phyloP scores from a whole-genome alignment of 306 rosid genomes.

The Spatholobus suberectus region DNA sequence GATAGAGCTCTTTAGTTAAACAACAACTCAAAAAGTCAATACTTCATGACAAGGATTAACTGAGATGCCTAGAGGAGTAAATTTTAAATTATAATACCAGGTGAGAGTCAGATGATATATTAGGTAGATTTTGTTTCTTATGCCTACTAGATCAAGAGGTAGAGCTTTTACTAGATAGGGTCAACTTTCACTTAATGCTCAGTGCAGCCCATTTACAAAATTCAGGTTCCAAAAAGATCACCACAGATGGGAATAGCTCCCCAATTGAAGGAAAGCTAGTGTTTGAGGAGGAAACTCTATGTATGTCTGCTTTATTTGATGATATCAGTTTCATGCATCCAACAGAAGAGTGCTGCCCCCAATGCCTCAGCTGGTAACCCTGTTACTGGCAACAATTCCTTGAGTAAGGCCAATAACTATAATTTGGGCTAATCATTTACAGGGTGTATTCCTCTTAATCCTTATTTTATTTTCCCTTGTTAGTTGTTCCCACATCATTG shows the following conservation, averaged over 20 bases:
- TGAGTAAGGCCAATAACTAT: neutral
- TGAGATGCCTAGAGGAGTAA: neutral
- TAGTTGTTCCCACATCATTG: neutral
- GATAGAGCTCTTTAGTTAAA: slow-evolving; percentile 35
- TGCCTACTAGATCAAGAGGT: neutral
- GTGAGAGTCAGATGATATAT: neutral
- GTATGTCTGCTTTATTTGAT: neutral
- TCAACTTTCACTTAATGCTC: neutral
- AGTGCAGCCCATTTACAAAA: neutral
- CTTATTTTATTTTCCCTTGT: neutral
- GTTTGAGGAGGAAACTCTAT: neutral
- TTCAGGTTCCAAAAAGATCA: neutral
- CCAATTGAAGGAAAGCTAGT: neutral
- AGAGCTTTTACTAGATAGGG: neutral
- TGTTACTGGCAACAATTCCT: neutral
- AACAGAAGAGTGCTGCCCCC: neutral
- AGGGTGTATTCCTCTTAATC: neutral
- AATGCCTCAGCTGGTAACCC: neutral
- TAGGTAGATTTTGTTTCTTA: neutral
- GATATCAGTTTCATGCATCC: neutral
- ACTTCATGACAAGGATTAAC: slow-evolving; percentile 9
- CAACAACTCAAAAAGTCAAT: neutral
- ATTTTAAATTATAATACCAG: neutral
- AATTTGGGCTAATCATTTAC: neutral
- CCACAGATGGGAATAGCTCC: neutral